Base-by-base conservation (phyloP, 768 basidiomycete species). In the Lyophyllum semitale region DNA sequence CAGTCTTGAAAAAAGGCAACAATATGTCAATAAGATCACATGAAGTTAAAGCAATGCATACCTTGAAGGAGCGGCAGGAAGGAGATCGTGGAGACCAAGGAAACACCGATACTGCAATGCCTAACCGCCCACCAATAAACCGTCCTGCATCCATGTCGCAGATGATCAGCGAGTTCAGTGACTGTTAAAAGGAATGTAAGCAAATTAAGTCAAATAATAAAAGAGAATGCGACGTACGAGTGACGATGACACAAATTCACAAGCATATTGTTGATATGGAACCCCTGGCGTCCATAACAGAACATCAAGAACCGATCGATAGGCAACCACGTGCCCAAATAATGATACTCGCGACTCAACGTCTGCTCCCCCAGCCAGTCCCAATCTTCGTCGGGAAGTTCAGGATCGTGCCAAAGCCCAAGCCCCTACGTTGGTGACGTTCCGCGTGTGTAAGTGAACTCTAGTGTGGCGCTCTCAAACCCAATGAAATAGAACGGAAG, bases 311-410 rank as follows among this genome's bases (percentile, higher is more conserved):
- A 99, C 42, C 97, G 87, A 70, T 99, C 97, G 68, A 98, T 88
- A 33, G 97, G 95, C 50, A 99, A 83, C 68, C 98, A 96, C 22
- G 97, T 99, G 26, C 97, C 97, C 59, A 99, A 74, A 66, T 98
- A 98, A 73, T 99, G 98, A 71, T 99, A 98, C 73, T 98, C 97
- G 59, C 97, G 86, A 75, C 94, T 97, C 66, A 99, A 83, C 93
- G 98, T 93, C 73, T 99, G 97, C 71, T 99, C 97, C 33, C 97
- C 97, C 97, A 99, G 98, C 71, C 97, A n/a, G 95, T 98, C 12
- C 97, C 96, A 65, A 99, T 95, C 84, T 99, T 99, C 54, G 97
- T 99, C 81, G 94, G 91, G 89, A 99, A 99, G 73, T 99, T 99
- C 65, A 99, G 76, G 66, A 98, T 98, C 20, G 97, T 99, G 29